Evolutionary conservation across 441 rosid species (phyloP), one percentile per base, ranked within the genome.

Genomic region (Adansonia rubrostipa): DNA sequence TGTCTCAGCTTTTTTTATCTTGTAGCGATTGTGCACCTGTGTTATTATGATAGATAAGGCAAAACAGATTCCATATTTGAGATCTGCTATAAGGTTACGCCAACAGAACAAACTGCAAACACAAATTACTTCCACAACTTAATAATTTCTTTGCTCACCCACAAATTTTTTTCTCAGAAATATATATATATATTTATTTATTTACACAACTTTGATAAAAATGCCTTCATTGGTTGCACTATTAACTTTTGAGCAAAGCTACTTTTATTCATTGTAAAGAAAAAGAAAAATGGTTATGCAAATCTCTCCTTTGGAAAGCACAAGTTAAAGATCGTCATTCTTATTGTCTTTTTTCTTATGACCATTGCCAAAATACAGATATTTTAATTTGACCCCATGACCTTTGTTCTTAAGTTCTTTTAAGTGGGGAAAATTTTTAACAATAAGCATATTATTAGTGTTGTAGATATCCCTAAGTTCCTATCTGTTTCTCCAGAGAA

Each of bases 21-120:
- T 87, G 78, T 85, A 89, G 78, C 86, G 82, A 81, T 87, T 88
- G 28, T 85, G 84, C 40, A 82, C 86, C 92, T 91, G 89, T 80
- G 80, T 51, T 80, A 50, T 62, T 3, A 81, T n/a, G 9, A 62
- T 6, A 24, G 15, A 28, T 45, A 11, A 20, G 53, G 75, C 28
- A 53, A 71, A 53, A n/a, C 9, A 24, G 10, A n/a, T 71, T 71
- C 15, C 75, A 33, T 33, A 53, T n/a, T 48, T 13, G 19, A 22
- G 42, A 50, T 48, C 40, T 64, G 36, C 47, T 57, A 24, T 24
- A 61, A 11, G 66, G 65, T 24, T 22, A 24, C 11, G 9, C 42
- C 28, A 61, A 61, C 66, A 28, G n/a, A 61, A 61, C 66, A 61
- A 61, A 11, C 66, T 24, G 66, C 40, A 11, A 61, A 61, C 66